These are phyloP conservation scores for Gryganskiella cystojenkinii DNA, from an alignment of 192 early-diverging fungal species.

Conservation along the genomic window DNA sequence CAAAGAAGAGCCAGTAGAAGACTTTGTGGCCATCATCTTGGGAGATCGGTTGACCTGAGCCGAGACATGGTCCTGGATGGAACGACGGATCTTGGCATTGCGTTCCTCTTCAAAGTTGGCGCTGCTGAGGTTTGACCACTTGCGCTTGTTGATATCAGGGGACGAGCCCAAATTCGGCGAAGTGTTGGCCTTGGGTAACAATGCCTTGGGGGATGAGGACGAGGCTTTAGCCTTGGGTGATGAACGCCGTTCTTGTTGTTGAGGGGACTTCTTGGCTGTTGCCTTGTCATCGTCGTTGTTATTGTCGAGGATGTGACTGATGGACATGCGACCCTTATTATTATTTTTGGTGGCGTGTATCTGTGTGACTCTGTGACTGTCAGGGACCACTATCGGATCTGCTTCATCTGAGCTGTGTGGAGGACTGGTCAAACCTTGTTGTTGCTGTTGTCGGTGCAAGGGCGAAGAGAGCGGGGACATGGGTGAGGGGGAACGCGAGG, in stretches of 20 bases:
- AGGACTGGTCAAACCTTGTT: constrained; percentile 9
- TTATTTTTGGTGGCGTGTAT: constrained; percentile 15
- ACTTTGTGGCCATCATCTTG: constrained; percentile 4
- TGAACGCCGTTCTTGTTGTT: constrained; percentile 19
- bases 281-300: constrained; percentile 11
- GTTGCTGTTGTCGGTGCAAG: not conserved
- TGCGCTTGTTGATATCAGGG: constrained; percentile 42
- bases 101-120: constrained; percentile 51
- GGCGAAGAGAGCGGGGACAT: constrained; percentile 26
- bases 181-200: constrained; percentile 13
- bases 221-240: constrained; percentile 3
- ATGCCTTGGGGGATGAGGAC: constrained; percentile 7
- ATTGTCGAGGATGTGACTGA: constrained; percentile 34
- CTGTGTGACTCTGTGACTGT: constrained; percentile 16
- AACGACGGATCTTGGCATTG: constrained; percentile 57
- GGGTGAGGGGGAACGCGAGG: constrained; percentile 26
- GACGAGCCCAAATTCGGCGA: constrained; percentile 10
- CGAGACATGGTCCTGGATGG: constrained; percentile 54
- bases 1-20: constrained; percentile 2
- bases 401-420: not conserved
- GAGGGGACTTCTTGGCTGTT: constrained; percentile 6
- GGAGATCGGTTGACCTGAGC: constrained; percentile 26
- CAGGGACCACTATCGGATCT: not conserved
- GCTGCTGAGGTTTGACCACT: constrained; percentile 50
- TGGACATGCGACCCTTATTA: constrained; percentile 47